These are phyloP conservation scores for Halteria grandinella DNA, from an alignment of 73 alveolate genomes.

Conservation along the genomic window DNA sequence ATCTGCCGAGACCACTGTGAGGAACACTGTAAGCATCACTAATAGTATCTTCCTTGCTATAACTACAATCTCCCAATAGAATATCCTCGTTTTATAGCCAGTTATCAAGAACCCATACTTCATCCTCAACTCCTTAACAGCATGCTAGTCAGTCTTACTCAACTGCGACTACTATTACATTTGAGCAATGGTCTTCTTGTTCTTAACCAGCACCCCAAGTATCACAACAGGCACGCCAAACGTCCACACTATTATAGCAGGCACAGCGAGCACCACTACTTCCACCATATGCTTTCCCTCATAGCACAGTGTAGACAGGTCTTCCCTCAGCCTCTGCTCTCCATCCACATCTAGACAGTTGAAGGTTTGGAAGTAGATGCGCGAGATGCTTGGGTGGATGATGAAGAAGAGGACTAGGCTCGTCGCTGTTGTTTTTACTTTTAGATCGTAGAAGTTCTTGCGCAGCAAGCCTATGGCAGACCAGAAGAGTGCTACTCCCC, in stretches of 20 bases:
- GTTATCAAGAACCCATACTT: constrained; percentile 52
- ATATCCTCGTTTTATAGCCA: constrained; percentile 37
- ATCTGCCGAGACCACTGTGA: constrained; percentile 49
- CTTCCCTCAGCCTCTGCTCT: constrained; percentile 18
- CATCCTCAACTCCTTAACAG: not conserved
- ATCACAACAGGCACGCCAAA: constrained; percentile 64
- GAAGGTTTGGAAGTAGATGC: constrained; percentile 46
- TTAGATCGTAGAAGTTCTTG: not conserved
- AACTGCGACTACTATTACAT: not conserved
- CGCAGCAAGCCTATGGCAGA: not conserved
- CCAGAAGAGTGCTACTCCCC: constrained; percentile 33
- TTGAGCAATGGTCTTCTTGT: constrained; percentile 34
- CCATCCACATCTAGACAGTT: constrained; percentile 58
- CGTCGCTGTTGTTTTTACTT: constrained; percentile 39
- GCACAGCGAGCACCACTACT: constrained; percentile 50
- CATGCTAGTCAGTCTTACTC: constrained; percentile 9
- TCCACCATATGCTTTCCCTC: constrained; percentile 21
- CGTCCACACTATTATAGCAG: constrained; percentile 63
- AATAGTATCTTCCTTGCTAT: constrained; percentile 48
- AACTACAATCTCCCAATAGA: constrained; percentile 65
- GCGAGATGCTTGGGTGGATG: constrained; percentile 63
- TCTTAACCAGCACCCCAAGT: constrained; percentile 5
- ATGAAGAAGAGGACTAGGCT: constrained; percentile 56
- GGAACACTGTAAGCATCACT: constrained; percentile 50
- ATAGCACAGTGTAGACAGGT: constrained; percentile 47